Evolutionary conservation across 495 filamentous ascomycete species (phyloP).

Genomic region (Pyrenula massariospora): DNA sequence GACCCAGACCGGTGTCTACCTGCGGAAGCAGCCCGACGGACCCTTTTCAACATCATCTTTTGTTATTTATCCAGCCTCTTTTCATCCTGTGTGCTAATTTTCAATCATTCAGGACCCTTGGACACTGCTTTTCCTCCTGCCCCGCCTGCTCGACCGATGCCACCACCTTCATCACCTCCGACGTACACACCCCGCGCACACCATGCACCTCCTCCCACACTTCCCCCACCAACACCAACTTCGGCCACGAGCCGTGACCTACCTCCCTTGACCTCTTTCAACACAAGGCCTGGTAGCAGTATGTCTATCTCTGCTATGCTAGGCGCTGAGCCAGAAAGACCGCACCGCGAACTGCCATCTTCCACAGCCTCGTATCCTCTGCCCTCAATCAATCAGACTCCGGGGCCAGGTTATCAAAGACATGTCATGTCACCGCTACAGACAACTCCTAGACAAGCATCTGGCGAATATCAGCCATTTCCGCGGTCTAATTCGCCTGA

Average conservation of each 20-base stretch:
- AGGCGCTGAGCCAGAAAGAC: slow-evolving; percentile 48
- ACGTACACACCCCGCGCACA: slow-evolving; percentile 32
- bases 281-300: slow-evolving; percentile 52
- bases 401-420: slow-evolving; percentile 11
- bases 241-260: slow-evolving; percentile 42
- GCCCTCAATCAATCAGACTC: slow-evolving; percentile 26
- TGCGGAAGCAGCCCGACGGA: no score
- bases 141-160: slow-evolving; percentile 37
- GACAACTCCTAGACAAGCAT: slow-evolving; percentile 28
- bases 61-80: no score
- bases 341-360: slow-evolving; percentile 40
- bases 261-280: slow-evolving; percentile 27
- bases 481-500: slow-evolving; percentile 65
- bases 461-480: slow-evolving; percentile 47
- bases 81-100: no score
- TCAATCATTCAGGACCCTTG: neutral
- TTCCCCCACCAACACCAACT: slow-evolving; percentile 21
- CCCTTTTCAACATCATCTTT: no score
- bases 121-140: neutral
- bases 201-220: slow-evolving; percentile 19
- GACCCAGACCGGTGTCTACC: no score
- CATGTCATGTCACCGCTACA: slow-evolving; percentile 32
- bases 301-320: slow-evolving; percentile 98
- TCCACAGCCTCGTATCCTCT: slow-evolving; percentile 40
- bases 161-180: slow-evolving; percentile 47